Base-by-base conservation (phyloP, 768 basidiomycete genomes). In the Leccinum barrowsii region DNA sequence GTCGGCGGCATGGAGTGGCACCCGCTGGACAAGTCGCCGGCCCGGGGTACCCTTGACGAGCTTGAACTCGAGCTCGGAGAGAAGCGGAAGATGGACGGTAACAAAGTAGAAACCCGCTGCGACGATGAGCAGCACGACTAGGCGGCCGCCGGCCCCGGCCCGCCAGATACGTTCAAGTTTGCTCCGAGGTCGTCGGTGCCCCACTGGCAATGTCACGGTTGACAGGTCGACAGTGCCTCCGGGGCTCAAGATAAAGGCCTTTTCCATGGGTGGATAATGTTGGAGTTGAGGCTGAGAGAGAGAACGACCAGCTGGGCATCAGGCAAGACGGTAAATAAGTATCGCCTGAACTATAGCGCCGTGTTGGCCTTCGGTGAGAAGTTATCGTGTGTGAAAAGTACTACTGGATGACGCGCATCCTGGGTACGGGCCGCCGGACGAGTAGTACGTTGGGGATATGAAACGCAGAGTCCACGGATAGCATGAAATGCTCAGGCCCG, bases 1-100 rank as follows among this genome's bases (percentile, higher is more conserved):
- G 32, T 75, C 67, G 21, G 62, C 55, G 8, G 67, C 63, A 32
- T 66, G 63, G 24, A 64, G 30, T 26, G 69, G 67, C 13, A 71
- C 42, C 19, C 42, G 42, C 11, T 50, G 62, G 17, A 60, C 59
- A 22, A 37, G 50, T 10, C 19, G 10, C 42, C 42, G 42, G 19
- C 19, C 19, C 10, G 5, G 10, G 8, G n/a, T 5, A 11, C 10
- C n/a, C n/a, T 44, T n/a, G 8, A 2, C n/a, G 40, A 42, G n/a
- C 7, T 42, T 44, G n/a, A 44, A 44, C 42, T 44, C 42, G 42
- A 44, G 42, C 10, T 44, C 42, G 42, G 53, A 57, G 58, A 63
- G 52, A 7, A 61, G 48, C 10, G 53, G 22, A n/a, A 42, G 40
- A 24, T 67, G 47, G 24, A 56, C 47, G 21, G 55, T 42, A 7